Percentiles rank a stretch among this genome's conserved stretches.
Evolutionary conservation across 768 basidiomycete species (phyloP).

Genomic region (Grammothele lineata): DNA sequence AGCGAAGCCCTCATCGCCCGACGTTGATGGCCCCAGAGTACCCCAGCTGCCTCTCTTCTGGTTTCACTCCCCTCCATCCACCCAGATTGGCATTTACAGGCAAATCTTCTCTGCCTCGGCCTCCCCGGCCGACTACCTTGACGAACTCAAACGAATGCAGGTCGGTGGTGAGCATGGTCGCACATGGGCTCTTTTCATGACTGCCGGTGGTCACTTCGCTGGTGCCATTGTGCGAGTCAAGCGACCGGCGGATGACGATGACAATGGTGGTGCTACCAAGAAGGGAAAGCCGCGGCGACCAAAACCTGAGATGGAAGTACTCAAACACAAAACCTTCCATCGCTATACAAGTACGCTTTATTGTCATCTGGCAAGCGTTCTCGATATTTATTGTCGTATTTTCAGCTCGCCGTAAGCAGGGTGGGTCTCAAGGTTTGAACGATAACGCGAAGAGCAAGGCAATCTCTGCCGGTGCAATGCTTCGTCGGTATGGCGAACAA

Average conservation of each 20-base stretch:
- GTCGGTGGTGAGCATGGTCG: constrained; percentile 46
- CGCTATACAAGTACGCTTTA: constrained; percentile 86
- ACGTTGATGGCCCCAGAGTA: constrained; percentile 27
- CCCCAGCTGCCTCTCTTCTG: constrained; percentile 74
- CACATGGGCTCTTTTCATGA: constrained; percentile 94
- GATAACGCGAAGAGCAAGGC: constrained; percentile 93
- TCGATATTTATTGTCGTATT: neutral
- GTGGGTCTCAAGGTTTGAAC: constrained; percentile 88
- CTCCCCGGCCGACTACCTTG: constrained; percentile 44
- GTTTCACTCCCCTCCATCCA: constrained; percentile 86
- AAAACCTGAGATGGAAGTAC: constrained; percentile 74
- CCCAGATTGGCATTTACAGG: constrained; percentile 87
- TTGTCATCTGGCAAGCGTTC: neutral
- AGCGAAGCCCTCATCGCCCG: constrained; percentile 44
- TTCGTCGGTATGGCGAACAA: constrained; percentile 94
- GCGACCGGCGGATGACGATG: constrained; percentile 39
- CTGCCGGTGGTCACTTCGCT: constrained; percentile 97
- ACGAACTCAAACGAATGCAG: constrained; percentile 67
- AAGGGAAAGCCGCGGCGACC: constrained; percentile 48
- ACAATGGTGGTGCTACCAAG: constrained; percentile 30
- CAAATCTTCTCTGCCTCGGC: constrained; percentile 57
- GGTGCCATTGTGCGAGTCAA: constrained; percentile 81
- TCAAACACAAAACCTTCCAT: constrained; percentile 95
- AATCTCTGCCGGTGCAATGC: constrained; percentile 88
- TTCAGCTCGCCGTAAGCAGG: constrained; percentile 92